Conservation (phyloP, 1,284 basidiomycete species). For the Wallemia hederae region DNA sequence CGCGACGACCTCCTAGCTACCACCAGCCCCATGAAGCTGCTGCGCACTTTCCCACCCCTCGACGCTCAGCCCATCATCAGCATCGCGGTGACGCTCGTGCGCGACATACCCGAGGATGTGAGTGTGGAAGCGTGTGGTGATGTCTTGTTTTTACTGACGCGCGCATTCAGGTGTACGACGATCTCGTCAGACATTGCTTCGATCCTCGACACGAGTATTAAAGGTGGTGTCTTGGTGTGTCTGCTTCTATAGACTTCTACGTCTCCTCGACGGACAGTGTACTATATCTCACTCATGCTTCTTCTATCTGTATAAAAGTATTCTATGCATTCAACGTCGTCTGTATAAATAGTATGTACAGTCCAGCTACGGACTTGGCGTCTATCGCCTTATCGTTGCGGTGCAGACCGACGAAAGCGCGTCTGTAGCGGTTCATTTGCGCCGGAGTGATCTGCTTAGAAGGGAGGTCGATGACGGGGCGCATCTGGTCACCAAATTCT, state of each 20-base stretch:
- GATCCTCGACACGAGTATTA: background rate
- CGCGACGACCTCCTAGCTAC: slow-evolving; percentile 50
- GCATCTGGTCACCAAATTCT: background rate
- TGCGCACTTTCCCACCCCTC: slow-evolving; percentile 78
- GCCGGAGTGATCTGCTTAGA: background rate
- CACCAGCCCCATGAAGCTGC: slow-evolving; percentile 63
- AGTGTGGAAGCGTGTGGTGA: background rate
- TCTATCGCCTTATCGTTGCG: background rate
- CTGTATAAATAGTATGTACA: background rate
- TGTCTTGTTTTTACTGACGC: background rate
- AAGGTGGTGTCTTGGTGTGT: too few species aligned
- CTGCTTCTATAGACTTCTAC: background rate
- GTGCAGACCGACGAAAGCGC: background rate
- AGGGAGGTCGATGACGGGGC: background rate
- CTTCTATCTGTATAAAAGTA: too few species aligned
- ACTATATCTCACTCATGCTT: background rate
- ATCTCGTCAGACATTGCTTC: slow-evolving; percentile 68
- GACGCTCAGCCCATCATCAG: slow-evolving; percentile 64
- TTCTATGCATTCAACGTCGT: background rate
- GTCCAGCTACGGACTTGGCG: background rate
- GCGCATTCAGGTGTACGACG: slow-evolving; percentile 31
- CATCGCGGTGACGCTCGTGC: slow-evolving; percentile 69
- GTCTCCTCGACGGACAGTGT: background rate
- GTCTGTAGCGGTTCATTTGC: background rate
- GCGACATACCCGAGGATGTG: slow-evolving; percentile 51